These are phyloP conservation scores for Aspergillus nanangensis DNA, from an alignment of 495 filamentous ascomycete species.

Conservation along the genomic window DNA sequence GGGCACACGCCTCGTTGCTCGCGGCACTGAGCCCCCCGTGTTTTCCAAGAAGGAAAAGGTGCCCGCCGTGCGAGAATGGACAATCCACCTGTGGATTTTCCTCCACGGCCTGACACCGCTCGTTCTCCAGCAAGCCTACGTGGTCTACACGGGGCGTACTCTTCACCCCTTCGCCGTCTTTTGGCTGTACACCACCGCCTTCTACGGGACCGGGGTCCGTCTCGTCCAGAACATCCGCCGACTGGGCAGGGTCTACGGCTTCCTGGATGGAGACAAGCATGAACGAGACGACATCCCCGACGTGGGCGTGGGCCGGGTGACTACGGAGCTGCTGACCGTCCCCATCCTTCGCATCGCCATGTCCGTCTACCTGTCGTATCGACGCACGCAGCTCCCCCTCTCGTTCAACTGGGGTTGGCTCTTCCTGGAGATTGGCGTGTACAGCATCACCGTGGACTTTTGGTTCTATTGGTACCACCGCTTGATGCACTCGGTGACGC, in stretches of 20 bases:
- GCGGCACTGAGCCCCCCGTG: slow-evolving; percentile 25
- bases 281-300: slow-evolving; percentile 11
- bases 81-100: slow-evolving; percentile 28
- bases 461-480: slow-evolving; percentile 30
- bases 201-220: slow-evolving; percentile 21
- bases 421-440: slow-evolving; percentile 25
- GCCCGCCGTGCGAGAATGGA: slow-evolving; percentile 26
- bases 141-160: slow-evolving; percentile 18
- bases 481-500: slow-evolving; percentile 28
- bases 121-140: slow-evolving; percentile 25
- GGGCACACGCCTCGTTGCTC: slow-evolving; percentile 22
- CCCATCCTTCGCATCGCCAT: slow-evolving; percentile 5
- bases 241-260: slow-evolving; percentile 9
- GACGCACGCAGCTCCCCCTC: background rate
- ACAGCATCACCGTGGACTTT: slow-evolving; percentile 18
- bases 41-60: slow-evolving; percentile 29
- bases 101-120: slow-evolving; percentile 28
- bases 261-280: slow-evolving; percentile 13
- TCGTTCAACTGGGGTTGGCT: slow-evolving; percentile 24
- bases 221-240: slow-evolving; percentile 14
- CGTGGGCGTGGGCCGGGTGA: slow-evolving; percentile 4
- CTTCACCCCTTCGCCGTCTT: slow-evolving; percentile 23
- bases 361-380: slow-evolving; percentile 7
- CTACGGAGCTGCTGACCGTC: slow-evolving; percentile 3
- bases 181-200: slow-evolving; percentile 25